Base-by-base conservation (phyloP, 2,329 filamentous ascomycete species). In the Simplicillium aogashimaense region DNA sequence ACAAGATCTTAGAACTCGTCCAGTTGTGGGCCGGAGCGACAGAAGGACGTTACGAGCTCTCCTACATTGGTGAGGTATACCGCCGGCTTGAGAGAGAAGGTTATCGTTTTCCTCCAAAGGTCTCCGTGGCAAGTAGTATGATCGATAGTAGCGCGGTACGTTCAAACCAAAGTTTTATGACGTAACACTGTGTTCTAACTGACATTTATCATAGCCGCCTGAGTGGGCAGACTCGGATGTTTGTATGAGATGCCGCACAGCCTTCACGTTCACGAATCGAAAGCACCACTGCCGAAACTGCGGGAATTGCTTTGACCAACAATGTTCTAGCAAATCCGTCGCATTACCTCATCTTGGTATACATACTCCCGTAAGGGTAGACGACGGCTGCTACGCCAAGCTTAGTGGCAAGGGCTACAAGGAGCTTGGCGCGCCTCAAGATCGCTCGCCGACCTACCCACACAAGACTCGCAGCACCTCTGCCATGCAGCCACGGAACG, bases 241-340 rank as follows among this genome's bases (percentile, higher is more conserved):
- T 28, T 98, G 92, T 60, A 95, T 98, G 88, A 83, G 92, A 57
- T 98, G 92, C 60, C 81, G 92, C 50, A 95, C 90, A 11, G 66
- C 87, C 14, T 98, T 98, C 54, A 95, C 87, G 36, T 95, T 98
- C 56, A 98, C 90, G 41, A 98, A 98, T 60, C 82, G 92, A 54
- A 98, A 97, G 59, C 92, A 98, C 58, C 92, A 98, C 60, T 98
- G 92, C 56, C 81, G 92, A 49, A 98, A 98, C 60, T 98, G 92
- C 55, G 92, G 92, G 38, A 95, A 92, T 61, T 92, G 94, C 53
- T 98, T 98, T 59, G 94, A 95, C 57, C 87, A 90, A 48, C 82
- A 92, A 53, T 98, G 92, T 57, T 97, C 90, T 12, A 82, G 78
- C 67, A 97, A 97, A 66, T 79, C 75, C 16, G 74, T 95, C 32